Percentiles rank a stretch among this genome's conserved stretches.
These are phyloP conservation scores for Stylonectria norvegica DNA, from an alignment of 2,329 filamentous ascomycete species.

Conservation along the genomic window DNA sequence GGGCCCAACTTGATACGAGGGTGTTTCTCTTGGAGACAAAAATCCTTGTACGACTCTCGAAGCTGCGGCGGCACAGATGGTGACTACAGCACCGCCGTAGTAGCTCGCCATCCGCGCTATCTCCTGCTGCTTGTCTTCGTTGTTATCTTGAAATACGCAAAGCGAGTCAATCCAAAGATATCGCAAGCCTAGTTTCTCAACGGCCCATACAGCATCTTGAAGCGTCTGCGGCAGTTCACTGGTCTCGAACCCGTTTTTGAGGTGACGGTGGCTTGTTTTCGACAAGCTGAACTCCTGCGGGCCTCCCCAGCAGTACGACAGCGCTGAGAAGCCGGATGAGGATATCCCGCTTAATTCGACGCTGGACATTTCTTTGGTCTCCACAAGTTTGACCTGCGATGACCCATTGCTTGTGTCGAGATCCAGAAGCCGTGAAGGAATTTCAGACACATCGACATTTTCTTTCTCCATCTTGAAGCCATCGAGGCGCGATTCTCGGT, in stretches of 20 bases:
- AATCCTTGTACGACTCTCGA: neutral
- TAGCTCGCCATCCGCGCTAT: constrained; percentile 14
- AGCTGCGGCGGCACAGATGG: constrained; percentile 4
- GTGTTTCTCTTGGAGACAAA: neutral
- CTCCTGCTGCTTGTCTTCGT: constrained; percentile 7
- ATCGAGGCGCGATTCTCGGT: neutral
- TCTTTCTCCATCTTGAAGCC: neutral
- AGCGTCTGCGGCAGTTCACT: neutral
- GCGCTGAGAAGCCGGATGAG: neutral
- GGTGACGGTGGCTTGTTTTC: neutral
- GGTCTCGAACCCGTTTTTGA: neutral
- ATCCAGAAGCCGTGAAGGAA: constrained; percentile 2
- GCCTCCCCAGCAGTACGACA: constrained; percentile 7
- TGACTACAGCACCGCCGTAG: constrained; percentile 3
- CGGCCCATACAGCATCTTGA: constrained; percentile 1
- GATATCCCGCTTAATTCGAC: neutral
- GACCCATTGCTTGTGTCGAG: neutral
- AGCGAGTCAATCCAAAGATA: constrained; percentile 20
- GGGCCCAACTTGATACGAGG: neutral
- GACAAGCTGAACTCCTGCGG: neutral
- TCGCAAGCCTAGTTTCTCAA: neutral
- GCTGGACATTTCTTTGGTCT: neutral
- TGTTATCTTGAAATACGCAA: constrained; percentile 16
- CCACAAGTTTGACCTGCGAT: neutral
- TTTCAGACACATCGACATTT: neutral